These are phyloP conservation scores for Pachyrhizus erosus DNA, from an alignment of 306 rosid species.

Conservation along the genomic window DNA sequence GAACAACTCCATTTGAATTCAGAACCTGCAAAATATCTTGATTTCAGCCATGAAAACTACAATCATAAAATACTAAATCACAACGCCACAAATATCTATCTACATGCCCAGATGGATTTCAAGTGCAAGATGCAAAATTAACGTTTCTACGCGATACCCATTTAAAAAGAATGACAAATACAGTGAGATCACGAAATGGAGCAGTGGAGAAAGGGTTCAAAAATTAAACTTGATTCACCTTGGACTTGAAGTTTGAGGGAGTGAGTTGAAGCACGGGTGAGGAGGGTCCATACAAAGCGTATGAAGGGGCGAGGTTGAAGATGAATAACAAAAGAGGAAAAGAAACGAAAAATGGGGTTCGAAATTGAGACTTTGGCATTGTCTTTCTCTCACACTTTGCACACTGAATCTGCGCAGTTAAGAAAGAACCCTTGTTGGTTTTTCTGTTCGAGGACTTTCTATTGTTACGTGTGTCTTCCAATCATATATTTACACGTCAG, in stretches of 20 bases:
- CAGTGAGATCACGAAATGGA: constrained; percentile 34
- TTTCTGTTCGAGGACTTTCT: not conserved
- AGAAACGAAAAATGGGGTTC: constrained; percentile 36
- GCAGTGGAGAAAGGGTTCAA: not conserved
- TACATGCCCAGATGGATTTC: constrained; percentile 36
- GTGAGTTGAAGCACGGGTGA: constrained; percentile 94
- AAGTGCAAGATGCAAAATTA: constrained; percentile 29
- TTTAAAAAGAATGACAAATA: constrained; percentile 5
- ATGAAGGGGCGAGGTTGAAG: constrained; percentile 49
- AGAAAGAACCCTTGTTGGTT: not conserved
- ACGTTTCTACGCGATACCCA: constrained; percentile 18
- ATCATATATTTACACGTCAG: not conserved
- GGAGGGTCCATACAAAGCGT: constrained; percentile 87
- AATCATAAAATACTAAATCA: not conserved
- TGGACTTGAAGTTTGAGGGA: constrained; percentile 94
- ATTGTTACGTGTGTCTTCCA: constrained; percentile 28
- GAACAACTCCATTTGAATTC: constrained; percentile 89
- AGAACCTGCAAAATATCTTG: constrained; percentile 65
- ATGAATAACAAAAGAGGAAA: constrained; percentile 41
- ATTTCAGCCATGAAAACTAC: constrained; percentile 5
- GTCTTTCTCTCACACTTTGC: constrained; percentile 34
- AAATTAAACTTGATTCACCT: constrained; percentile 58
- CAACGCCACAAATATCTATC: no score
- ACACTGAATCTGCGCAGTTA: constrained; percentile 38
- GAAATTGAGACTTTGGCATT: constrained; percentile 44